phyloP scores from a whole-genome alignment of 139 green algal genomes.

The Pycnococcus provasolii region DNA sequence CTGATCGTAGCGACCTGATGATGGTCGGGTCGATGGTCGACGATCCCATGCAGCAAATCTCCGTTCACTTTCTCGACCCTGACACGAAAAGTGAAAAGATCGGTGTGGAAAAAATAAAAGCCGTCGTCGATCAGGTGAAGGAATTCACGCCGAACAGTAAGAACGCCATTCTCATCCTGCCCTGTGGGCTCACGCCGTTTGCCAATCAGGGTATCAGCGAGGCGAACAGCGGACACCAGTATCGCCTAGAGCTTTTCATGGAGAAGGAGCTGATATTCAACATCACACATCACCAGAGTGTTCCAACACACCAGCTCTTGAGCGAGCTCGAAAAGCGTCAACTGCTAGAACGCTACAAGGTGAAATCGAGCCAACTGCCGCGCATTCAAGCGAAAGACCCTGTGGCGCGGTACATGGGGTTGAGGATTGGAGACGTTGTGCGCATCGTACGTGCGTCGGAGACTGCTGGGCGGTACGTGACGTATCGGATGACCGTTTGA shows the following conservation, averaged over 20 bases:
- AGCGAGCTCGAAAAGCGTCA: conserved; percentile 72
- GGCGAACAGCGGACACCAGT: conserved; percentile 50
- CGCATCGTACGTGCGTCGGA: conserved; percentile 82
- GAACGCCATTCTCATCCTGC: conserved; percentile 77
- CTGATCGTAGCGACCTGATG: conserved; percentile 64
- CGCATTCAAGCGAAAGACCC: conserved; percentile 67
- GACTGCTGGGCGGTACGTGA: conserved; percentile 91
- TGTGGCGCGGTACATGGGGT: conserved; percentile 75
- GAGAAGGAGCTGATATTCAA: conserved; percentile 91
- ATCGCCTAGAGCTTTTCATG: conserved; percentile 68
- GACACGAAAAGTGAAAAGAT: conserved; percentile 72
- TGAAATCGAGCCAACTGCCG: conserved; percentile 89
- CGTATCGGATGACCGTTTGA: conserved; percentile 74
- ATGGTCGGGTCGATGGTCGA: conserved; percentile 61
- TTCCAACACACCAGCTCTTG: conserved; percentile 79
- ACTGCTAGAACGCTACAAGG: conserved; percentile 76
- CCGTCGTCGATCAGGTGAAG: conserved; percentile 78
- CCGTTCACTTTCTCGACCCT: conserved; percentile 75
- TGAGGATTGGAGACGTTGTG: conserved; percentile 82
- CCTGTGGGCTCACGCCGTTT: conserved; percentile 56
- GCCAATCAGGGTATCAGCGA: conserved; percentile 53
- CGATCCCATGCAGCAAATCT: conserved; percentile 76
- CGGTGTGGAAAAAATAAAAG: conserved; percentile 93
- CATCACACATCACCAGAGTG: conserved; percentile 88
- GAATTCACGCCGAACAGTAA: conserved; percentile 46